These are phyloP conservation scores for Melampsora abietis-canadensis DNA, from an alignment of 1,284 basidiomycete genomes.

Conservation along the genomic window DNA sequence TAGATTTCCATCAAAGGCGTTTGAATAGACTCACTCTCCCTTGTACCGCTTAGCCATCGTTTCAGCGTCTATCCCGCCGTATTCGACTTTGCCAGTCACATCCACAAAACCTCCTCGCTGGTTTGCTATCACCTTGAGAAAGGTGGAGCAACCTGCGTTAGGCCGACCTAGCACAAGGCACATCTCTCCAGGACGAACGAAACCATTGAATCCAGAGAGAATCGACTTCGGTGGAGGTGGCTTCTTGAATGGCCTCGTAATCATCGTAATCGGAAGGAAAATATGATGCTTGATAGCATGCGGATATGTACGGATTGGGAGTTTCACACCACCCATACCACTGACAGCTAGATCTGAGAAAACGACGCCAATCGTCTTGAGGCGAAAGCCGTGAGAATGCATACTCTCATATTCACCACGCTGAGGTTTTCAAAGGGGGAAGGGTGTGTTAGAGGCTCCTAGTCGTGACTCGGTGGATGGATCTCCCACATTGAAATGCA, in stretches of 20 bases:
- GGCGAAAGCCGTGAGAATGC: conserved; percentile 3
- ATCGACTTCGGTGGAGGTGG: conserved; percentile 2
- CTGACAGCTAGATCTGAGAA: neutral
- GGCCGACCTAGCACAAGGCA: conserved; percentile 73
- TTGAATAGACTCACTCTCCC: conserved; percentile 37
- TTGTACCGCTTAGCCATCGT: conserved; percentile 35
- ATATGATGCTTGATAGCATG: conserved; percentile 6
- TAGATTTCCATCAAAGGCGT: neutral
- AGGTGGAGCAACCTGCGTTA: conserved; percentile 71
- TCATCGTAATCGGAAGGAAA: neutral
- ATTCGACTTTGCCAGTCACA: conserved; percentile 65
- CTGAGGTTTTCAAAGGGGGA: neutral
- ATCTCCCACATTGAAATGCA: neutral
- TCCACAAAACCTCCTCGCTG: conserved; percentile 63
- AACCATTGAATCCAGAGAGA: neutral
- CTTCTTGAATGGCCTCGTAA: neutral
- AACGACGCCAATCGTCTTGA: neutral
- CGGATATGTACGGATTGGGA: neutral
- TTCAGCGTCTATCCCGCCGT: conserved; percentile 60
- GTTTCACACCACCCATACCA: conserved; percentile 9
- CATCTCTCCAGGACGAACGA: conserved; percentile 59
- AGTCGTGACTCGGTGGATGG: neutral
- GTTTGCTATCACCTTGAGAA: conserved; percentile 71
- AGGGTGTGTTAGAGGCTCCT: neutral
- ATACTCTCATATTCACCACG: neutral